These are phyloP conservation scores for Tricholoma sp. DNA, from an alignment of 768 basidiomycete genomes.

Conservation along the genomic window DNA sequence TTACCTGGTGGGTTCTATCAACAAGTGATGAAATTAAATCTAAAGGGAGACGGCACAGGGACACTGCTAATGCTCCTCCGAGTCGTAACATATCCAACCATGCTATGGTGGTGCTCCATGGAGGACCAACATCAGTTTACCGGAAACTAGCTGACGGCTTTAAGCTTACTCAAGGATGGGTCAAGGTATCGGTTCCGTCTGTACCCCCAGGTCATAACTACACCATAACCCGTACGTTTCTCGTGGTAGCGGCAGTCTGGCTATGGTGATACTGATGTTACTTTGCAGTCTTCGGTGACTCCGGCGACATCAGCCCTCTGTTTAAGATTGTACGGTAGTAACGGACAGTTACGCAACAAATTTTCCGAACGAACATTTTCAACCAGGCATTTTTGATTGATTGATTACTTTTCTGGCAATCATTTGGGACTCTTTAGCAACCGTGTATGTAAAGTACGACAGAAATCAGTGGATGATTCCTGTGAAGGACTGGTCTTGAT, in stretches of 20 bases:
- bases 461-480: not conserved
- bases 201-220: not conserved
- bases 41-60: not conserved
- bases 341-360: no score
- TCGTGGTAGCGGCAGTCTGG: not conserved
- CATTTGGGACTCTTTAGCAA: no score
- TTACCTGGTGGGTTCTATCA: not conserved
- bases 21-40: not conserved
- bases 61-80: not conserved
- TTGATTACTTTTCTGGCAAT: no score
- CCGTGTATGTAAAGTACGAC: not conserved
- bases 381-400: no score
- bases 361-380: no score
- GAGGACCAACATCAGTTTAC: not conserved
- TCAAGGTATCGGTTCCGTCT: not conserved
- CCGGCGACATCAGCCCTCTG: not conserved
- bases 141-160: not conserved
- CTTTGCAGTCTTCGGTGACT: not conserved
- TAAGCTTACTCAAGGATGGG: not conserved
- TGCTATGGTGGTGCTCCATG: not conserved
- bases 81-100: not conserved
- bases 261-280: not conserved
- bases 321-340: not conserved
- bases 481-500: no score
- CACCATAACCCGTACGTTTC: not conserved